A percentile compares a stretch with the other conserved stretches of the same genome.
Evolutionary conservation across 441 rosid species (phyloP).

Genomic region (Macaranga tanarius): DNA sequence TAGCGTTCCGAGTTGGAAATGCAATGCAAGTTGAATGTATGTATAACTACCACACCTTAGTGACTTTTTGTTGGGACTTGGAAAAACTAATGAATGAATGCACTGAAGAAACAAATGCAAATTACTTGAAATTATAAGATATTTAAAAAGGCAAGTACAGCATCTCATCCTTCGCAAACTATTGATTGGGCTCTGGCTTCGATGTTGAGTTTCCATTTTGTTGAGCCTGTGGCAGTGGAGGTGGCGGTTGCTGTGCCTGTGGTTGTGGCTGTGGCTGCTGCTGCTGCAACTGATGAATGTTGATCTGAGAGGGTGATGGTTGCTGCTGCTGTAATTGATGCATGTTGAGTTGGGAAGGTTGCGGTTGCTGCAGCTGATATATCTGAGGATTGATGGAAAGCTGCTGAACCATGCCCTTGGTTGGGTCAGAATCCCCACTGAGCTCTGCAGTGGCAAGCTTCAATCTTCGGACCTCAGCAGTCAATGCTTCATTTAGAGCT

Average conservation of each 20-base stretch:
- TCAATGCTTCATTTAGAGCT: conserved; percentile 92
- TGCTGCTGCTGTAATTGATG: conserved; percentile 30
- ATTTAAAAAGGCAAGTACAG: neutral
- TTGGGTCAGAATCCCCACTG: conserved; percentile 50
- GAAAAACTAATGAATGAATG: conserved; percentile 62
- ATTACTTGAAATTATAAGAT: conserved; percentile 13
- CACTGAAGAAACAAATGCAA: conserved; percentile 22
- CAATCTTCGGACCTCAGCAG: conserved; percentile 77
- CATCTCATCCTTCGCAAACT: conserved; percentile 29
- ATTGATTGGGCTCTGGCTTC: conserved; percentile 56
- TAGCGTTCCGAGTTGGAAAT: conserved; percentile 30
- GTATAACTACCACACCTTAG: conserved; percentile 20
- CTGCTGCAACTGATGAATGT: conserved; percentile 35
- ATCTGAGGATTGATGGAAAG: conserved; percentile 55
- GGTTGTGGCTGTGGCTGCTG: conserved; percentile 37
- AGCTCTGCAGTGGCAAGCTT: conserved; percentile 62
- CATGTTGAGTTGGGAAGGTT: conserved; percentile 30
- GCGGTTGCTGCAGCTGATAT: conserved; percentile 54
- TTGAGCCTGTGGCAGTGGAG: conserved; percentile 28
- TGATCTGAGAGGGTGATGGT: conserved; percentile 13
- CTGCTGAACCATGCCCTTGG: conserved; percentile 51
- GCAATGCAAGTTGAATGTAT: conserved; percentile 23
- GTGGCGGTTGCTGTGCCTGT: conserved; percentile 21
- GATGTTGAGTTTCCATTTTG: conserved; percentile 45
- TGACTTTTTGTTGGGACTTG: conserved; percentile 21